These are phyloP conservation scores for Thielaviopsis punctulata DNA, from an alignment of 2,329 filamentous ascomycete genomes.

Conservation along the genomic window DNA sequence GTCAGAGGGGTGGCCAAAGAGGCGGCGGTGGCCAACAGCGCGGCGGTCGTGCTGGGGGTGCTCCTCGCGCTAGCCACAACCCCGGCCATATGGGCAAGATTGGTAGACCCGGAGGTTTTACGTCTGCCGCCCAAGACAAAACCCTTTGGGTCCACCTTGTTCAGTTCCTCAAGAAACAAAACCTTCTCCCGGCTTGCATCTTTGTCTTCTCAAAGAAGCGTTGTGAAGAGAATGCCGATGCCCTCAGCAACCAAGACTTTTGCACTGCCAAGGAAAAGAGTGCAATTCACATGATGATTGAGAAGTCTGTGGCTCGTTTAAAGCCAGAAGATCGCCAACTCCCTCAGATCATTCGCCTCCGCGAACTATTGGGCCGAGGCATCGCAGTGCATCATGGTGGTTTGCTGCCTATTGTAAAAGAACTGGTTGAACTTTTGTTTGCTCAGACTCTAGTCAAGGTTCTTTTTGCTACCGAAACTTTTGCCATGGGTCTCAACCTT, in stretches of 20 bases:
- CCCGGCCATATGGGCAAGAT: constrained; percentile 80
- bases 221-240: constrained; percentile 93
- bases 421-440: constrained; percentile 92
- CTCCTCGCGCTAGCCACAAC: constrained; percentile 41
- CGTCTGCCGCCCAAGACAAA: constrained; percentile 83
- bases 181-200: constrained; percentile 78
- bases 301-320: constrained; percentile 79
- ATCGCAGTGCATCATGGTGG: constrained; percentile 95
- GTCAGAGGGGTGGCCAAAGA: constrained; percentile 16
- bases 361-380: constrained; percentile 71
- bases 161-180: constrained; percentile 74
- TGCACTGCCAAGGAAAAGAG: constrained; percentile 90
- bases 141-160: constrained; percentile 95
- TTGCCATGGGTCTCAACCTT: constrained; percentile 93
- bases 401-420: constrained; percentile 88
- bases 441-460: constrained; percentile 91
- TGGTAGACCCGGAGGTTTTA: constrained; percentile 69
- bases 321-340: constrained; percentile 78
- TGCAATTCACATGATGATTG: constrained; percentile 90
- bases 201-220: constrained; percentile 98
- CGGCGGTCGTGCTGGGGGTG: constrained; percentile 34
- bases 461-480: constrained; percentile 93
- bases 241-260: constrained; percentile 87
- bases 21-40: constrained; percentile 32
- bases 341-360: constrained; percentile 79